These are phyloP conservation scores for Microsporum audouinii DNA, from an alignment of 2,329 filamentous ascomycete genomes.

Conservation along the genomic window DNA sequence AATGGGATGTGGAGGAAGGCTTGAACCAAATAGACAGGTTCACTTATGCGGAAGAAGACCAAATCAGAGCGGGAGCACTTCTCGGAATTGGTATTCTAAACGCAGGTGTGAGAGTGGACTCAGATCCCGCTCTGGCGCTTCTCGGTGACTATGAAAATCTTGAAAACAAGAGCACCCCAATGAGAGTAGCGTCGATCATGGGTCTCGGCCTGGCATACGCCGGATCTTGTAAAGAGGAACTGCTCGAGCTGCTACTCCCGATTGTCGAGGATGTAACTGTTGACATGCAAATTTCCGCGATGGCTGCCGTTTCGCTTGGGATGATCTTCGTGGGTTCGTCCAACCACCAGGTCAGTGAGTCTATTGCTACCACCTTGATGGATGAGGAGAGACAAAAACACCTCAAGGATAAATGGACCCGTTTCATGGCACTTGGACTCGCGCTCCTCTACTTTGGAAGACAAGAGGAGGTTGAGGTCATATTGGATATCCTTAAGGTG, in stretches of 20 bases:
- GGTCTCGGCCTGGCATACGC: slow-evolving; percentile 90
- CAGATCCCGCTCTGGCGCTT: slow-evolving; percentile 79
- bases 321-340: slow-evolving; percentile 88
- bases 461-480: slow-evolving; percentile 97
- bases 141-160: slow-evolving; percentile 71
- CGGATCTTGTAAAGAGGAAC: slow-evolving; percentile 79
- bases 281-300: slow-evolving; percentile 91
- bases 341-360: slow-evolving; percentile 79
- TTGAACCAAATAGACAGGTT: slow-evolving; percentile 91
- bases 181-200: slow-evolving; percentile 83
- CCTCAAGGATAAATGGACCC: slow-evolving; percentile 95
- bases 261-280: slow-evolving; percentile 73
- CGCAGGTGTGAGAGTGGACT: slow-evolving; percentile 77
- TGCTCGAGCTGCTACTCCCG: slow-evolving; percentile 75
- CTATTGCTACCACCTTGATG: slow-evolving; percentile 82
- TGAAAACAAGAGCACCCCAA: slow-evolving; percentile 61
- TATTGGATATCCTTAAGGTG: slow-evolving; percentile 89
- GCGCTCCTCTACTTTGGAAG: slow-evolving; percentile 91
- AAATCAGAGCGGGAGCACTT: slow-evolving; percentile 83
- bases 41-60: slow-evolving; percentile 69
- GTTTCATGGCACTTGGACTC: slow-evolving; percentile 88
- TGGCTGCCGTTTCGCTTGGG: slow-evolving; percentile 85
- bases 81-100: slow-evolving; percentile 94
- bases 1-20: slow-evolving; percentile 89
- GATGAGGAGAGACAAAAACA: slow-evolving; percentile 86